Conservation (phyloP, 2,329 filamentous ascomycete genomes). For the Furcasterigmium furcatum region DNA sequence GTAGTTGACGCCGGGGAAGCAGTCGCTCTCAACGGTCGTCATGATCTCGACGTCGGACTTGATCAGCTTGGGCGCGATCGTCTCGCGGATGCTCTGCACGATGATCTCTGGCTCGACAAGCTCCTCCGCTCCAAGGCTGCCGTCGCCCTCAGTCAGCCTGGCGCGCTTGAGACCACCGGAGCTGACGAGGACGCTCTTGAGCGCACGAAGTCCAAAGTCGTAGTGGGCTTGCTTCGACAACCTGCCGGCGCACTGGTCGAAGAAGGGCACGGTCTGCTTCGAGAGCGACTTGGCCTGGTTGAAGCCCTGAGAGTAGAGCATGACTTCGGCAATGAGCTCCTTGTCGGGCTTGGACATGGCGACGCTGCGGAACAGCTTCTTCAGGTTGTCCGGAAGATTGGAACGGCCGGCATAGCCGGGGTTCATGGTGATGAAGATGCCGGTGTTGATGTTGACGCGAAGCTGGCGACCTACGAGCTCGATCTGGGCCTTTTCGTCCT, state of each 20-base stretch:
- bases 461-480: slow-evolving; percentile 91
- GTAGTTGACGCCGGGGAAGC: slow-evolving; percentile 92
- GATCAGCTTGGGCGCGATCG: slow-evolving; percentile 96
- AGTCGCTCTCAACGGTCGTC: slow-evolving; percentile 74
- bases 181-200: slow-evolving; percentile 98
- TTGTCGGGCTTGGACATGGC: slow-evolving; percentile 99
- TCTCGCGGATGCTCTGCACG: slow-evolving; percentile 96
- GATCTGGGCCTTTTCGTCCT: slow-evolving; percentile 84
- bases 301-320: slow-evolving; percentile 99
- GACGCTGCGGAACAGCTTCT: slow-evolving; percentile 98
- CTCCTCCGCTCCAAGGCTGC: slow-evolving; percentile 61
- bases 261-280: slow-evolving; percentile 96
- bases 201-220: slow-evolving; percentile 93
- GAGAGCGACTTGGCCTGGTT: slow-evolving; percentile 92
- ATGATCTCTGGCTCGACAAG: slow-evolving; percentile 94
- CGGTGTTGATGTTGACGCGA: slow-evolving; percentile 86
- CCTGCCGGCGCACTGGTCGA: slow-evolving; percentile 78
- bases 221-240: slow-evolving; percentile 98
- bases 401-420: slow-evolving; percentile 97
- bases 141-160: slow-evolving; percentile 58
- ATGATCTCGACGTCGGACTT: slow-evolving; percentile 88
- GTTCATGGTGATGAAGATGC: slow-evolving; percentile 99
- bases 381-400: slow-evolving; percentile 96
- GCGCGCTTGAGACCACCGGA: slow-evolving; percentile 93
- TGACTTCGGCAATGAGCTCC: slow-evolving; percentile 98